Base-by-base conservation (phyloP, 176 grass and related monocot species). In the Otatea glauca region DNA sequence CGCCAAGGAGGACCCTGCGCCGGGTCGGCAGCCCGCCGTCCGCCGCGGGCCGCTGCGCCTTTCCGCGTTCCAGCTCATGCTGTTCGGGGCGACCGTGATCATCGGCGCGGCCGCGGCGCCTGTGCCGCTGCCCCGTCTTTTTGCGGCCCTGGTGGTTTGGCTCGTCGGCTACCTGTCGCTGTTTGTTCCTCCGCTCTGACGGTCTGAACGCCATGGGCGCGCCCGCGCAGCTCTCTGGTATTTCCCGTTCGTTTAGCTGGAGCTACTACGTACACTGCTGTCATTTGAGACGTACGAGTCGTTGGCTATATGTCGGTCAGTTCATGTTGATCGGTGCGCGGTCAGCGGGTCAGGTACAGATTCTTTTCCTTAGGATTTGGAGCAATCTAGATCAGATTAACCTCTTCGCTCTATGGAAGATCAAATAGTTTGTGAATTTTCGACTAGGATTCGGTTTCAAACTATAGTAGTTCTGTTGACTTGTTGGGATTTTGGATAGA, bases 91-190 rank as follows among this genome's bases (percentile, higher is more conserved):
- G 42, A 47, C n/a, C 21, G 42, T 16, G 42, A 47, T 71, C 68
- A 8, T 71, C 1, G 68, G 71, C 45, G 23, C 45, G 6, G 7
- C 24, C 24, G 42, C 13, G 47, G 71, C 3, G 29, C 18, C 44
- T 0, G 9, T 2, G 64, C 18, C 45, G 63, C 45, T 5, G 78
- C 27, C 62, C 1, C 78, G 12, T 10, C 61, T 67, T 2, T 16
- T 80, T 0, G 77, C 9, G 44, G 45, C 62, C 3, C 27, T 80
- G 2, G 77, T 67, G 9, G 77, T 12, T 11, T 80, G 77, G 62
- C 61, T 67, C 62, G 62, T 67, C 45, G 77, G 61, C 61, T 66
- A 21, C 10, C 43, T 66, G 18, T 56, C 72, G 18, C 50, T 56
- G 50, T 75, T 75, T 3, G 3, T 38, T 4, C 50, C 32, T 17